phyloP scores from a whole-genome alignment of 108 stramenopile genomes.

The Fistulifera solaris region DNA sequence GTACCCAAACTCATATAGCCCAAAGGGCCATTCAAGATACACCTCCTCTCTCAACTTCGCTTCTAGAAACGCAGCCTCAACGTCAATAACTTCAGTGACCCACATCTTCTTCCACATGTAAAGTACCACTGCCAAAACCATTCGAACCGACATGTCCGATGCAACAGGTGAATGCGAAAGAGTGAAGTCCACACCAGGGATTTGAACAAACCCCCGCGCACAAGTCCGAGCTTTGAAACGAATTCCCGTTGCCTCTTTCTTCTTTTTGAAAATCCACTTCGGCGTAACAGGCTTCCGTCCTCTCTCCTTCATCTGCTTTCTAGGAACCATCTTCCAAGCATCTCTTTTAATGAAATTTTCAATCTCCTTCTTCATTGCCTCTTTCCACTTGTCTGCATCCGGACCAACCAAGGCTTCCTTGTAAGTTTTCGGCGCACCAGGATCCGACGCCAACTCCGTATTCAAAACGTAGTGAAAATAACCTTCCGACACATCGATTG shows the following conservation, averaged over 20 bases:
- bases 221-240: background rate
- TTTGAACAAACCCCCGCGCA: constrained; percentile 7
- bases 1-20: constrained; percentile 4
- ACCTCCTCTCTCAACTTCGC: constrained; percentile 4
- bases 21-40: constrained; percentile 9
- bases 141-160: background rate
- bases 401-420: constrained; percentile 8
- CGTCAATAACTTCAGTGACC: constrained; percentile 10
- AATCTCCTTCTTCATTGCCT: background rate
- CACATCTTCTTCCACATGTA: constrained; percentile 1
- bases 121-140: background rate
- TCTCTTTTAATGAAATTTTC: background rate
- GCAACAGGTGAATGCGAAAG: constrained; percentile 2
- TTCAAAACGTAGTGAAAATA: background rate
- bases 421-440: constrained; percentile 2
- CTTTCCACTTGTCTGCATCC: background rate
- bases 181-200: constrained; percentile 12
- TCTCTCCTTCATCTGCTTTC: background rate
- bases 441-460: constrained; percentile 3
- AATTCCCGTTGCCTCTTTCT: constrained; percentile 1
- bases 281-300: background rate
- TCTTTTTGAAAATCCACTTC: constrained; percentile 14
- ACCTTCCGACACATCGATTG: no score
- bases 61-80: constrained; percentile 16
- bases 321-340: constrained; percentile 1